phyloP scores from a whole-genome alignment of 345 rosid genomes.

The Bruguiera gymnorhiza region DNA sequence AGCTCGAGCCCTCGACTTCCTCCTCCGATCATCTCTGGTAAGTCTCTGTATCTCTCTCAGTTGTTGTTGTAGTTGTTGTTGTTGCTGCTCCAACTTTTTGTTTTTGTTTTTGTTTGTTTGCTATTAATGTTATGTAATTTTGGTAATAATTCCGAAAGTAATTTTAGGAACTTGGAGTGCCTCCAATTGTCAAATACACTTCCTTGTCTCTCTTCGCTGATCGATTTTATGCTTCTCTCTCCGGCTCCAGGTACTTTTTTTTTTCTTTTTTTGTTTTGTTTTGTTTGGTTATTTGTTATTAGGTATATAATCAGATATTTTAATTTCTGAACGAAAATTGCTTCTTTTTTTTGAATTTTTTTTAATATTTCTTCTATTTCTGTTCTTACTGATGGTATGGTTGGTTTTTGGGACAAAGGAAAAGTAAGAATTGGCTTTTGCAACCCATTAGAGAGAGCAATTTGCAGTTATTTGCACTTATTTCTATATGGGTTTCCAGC shows the following conservation, averaged over 20 bases:
- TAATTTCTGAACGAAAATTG: too few species aligned
- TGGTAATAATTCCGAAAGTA: too few species aligned
- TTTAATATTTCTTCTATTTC: too few species aligned
- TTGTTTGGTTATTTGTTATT: background rate
- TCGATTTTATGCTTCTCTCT: conserved; percentile 50
- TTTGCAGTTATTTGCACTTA: conserved; percentile 63
- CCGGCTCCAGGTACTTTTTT: conserved; percentile 38
- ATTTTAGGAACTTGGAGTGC: conserved; percentile 46
- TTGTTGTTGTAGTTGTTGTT: too few species aligned
- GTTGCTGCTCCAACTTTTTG: too few species aligned
- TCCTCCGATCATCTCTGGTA: too few species aligned
- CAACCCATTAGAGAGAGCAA: conserved; percentile 60
- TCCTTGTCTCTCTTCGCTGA: conserved; percentile 63
- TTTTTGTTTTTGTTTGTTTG: too few species aligned
- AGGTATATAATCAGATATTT: too few species aligned
- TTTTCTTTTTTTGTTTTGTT: background rate
- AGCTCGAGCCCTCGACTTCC: too few species aligned
- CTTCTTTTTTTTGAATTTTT: too few species aligned
- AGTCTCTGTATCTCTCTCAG: too few species aligned
- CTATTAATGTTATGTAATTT: too few species aligned
- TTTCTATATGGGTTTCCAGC: conserved; percentile 72
- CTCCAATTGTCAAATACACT: conserved; percentile 68
- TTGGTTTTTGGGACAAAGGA: conserved; percentile 33
- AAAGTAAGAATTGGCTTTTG: conserved; percentile 55
- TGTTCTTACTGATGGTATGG: background rate